phyloP scores from a whole-genome alignment of 208 protist species.

The Acanthamoeba culbertsoni region DNA sequence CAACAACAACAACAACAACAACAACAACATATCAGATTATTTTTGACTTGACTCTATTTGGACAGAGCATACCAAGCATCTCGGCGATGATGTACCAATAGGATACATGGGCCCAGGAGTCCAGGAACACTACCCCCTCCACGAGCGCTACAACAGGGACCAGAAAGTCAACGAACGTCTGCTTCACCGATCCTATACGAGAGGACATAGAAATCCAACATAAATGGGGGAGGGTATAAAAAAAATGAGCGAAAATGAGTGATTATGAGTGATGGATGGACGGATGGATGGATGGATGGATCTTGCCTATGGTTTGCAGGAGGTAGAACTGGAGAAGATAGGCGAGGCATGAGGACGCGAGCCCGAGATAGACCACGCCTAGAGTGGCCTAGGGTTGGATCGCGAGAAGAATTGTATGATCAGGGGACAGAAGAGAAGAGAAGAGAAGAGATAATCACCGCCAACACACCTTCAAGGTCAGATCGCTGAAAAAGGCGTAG shows the following conservation, averaged over 20 bases:
- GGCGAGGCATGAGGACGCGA: neutral
- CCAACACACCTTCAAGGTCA: neutral
- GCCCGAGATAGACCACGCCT: neutral
- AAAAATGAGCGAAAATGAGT: too few relatives aligned
- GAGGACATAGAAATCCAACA: neutral
- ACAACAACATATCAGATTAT: neutral
- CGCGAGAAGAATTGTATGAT: too few relatives aligned
- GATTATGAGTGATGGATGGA: too few relatives aligned
- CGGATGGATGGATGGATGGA: too few relatives aligned
- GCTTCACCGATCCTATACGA: neutral
- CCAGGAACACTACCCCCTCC: neutral
- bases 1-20: too few relatives aligned
- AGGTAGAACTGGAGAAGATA: neutral
- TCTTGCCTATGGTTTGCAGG: neutral
- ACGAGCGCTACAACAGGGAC: neutral
- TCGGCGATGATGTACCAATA: neutral
- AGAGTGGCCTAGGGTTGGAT: too few relatives aligned
- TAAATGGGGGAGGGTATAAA: neutral
- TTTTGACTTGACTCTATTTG: too few relatives aligned
- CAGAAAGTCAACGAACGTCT: neutral
- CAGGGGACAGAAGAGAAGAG: too few relatives aligned
- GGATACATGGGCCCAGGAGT: neutral
- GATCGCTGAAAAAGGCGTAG: neutral
- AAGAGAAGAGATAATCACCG: too few relatives aligned
- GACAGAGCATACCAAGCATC: neutral